A percentile compares a stretch with the other conserved stretches of the same genome.
Evolutionary conservation across 768 basidiomycete genomes (phyloP).

Genomic region (Mycena capillaripes): DNA sequence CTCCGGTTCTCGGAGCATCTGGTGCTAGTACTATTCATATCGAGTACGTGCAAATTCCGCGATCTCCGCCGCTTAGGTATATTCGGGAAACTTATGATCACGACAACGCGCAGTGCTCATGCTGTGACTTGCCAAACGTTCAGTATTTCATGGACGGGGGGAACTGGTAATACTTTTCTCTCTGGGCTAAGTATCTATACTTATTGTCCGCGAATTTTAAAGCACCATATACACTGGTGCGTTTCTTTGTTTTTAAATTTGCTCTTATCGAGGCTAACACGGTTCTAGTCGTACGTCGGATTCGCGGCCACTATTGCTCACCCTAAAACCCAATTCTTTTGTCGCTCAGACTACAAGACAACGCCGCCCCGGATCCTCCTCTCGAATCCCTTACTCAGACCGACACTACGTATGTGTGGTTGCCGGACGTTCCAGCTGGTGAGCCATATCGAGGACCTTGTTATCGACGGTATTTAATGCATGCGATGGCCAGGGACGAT

Average conservation of each 20-base stretch:
- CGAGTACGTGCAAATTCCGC: conserved; percentile 20
- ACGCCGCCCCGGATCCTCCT: conserved; percentile 1
- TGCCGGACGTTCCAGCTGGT: conserved; percentile 26
- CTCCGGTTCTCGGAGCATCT: background rate
- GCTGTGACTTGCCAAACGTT: conserved; percentile 27
- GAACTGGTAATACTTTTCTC: conserved; percentile 3
- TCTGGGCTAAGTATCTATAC: too few relatives aligned
- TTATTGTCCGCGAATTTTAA: background rate
- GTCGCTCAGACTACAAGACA: conserved; percentile 10
- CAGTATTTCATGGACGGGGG: conserved; percentile 23
- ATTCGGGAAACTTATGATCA: background rate
- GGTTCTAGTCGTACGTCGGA: conserved; percentile 1
- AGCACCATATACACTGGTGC: conserved; percentile 21
- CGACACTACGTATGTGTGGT: background rate
- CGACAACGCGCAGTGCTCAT: conserved; percentile 10
- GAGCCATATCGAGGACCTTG: too few relatives aligned
- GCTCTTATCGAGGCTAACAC: background rate
- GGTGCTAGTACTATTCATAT: conserved; percentile 20
- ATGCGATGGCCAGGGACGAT: conserved; percentile 3
- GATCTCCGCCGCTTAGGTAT: too few relatives aligned
- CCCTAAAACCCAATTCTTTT: too few relatives aligned
- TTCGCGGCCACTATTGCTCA: background rate
- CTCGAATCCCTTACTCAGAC: conserved; percentile 1
- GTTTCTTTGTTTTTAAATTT: background rate
- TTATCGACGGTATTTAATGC: background rate